Evolutionary conservation across 768 basidiomycete species (phyloP), one percentile per base, ranked within the genome.

Genomic region (Collybia nuda): DNA sequence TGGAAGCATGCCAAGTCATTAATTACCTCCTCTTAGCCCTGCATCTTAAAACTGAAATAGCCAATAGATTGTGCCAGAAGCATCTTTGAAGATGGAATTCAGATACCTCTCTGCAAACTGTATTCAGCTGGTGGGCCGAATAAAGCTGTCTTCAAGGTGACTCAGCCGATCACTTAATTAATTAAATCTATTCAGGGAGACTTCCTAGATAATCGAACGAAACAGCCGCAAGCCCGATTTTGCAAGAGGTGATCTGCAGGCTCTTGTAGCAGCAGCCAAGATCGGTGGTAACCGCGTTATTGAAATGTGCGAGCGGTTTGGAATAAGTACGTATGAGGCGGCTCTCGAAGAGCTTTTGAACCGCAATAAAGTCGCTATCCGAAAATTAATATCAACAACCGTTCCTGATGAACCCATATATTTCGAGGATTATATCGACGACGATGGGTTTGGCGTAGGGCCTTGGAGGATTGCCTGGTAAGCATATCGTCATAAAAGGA

Each of bases 361-460:
- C 7, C 56, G 65, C 26, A 67, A 67, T 39, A 60, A 59, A 51
- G 54, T 58, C 32, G 66, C 64, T 22, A 55, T 67, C 17, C 58
- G 62, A 12, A 60, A 64, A 44, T 56, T 67, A n/a, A 61, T 65
- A 36, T 55, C 54, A 42, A 62, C 56, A 14, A 62, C 53, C 35
- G 53, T 67, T 18, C 62, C 62, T 9, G 48, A 53, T 51, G 59
- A 64, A 44, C 23, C 18, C 15, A 51, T 48, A n/a, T 46, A 52
- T 28, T 63, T 61, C 37, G 62, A 64, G 38, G 66, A 67, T 36
- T 67, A 59, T 45, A 65, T 67, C 47, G 66, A 67, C 48, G 66
- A 67, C 36, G 65, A 67, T 51, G 65, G 65, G 15, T 58, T 58
- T 29, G 63, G 61, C 2, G 45, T 53, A 22, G 65, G 61, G 26